Conservation (phyloP, 768 basidiomycete species). For the Lactarius hatsudake region DNA sequence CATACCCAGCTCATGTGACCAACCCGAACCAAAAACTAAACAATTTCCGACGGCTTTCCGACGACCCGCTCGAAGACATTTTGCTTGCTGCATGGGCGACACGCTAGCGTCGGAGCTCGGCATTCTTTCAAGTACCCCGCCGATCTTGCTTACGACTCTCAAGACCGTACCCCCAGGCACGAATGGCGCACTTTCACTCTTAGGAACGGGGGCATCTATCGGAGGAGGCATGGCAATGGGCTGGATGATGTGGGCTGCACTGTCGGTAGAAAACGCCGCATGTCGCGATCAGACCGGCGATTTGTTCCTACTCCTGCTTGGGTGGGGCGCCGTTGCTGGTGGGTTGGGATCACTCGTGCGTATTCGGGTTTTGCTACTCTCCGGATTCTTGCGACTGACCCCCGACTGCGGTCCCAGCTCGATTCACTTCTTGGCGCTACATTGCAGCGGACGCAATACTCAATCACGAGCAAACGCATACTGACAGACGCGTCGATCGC, state of each 20-base stretch:
- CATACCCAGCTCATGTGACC: background rate
- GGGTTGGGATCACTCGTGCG: conserved; percentile 76
- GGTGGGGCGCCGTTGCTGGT: conserved; percentile 66
- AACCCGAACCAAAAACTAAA: background rate
- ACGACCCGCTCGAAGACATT: conserved; percentile 53
- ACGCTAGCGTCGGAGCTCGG: conserved; percentile 93
- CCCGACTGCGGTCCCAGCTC: conserved; percentile 43
- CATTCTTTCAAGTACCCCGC: conserved; percentile 67
- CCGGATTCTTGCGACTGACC: background rate
- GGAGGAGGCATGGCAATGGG: conserved; percentile 76
- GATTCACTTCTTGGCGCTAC: conserved; percentile 90
- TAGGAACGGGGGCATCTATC: conserved; percentile 72
- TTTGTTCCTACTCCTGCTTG: conserved; percentile 44
- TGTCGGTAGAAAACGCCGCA: conserved; percentile 59
- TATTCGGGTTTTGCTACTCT: conserved; percentile 19
- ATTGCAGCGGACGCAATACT: conserved; percentile 77
- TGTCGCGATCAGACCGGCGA: conserved; percentile 45
- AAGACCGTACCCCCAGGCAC: conserved; percentile 81
- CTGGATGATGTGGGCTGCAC: conserved; percentile 48
- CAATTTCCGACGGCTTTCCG: background rate
- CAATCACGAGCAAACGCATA: conserved; percentile 55
- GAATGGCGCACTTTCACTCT: conserved; percentile 79
- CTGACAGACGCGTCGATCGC: conserved; percentile 52
- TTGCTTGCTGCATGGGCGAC: conserved; percentile 86
- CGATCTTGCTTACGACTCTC: conserved; percentile 77